These are phyloP conservation scores for Pseudopediastrum boryanum DNA, from an alignment of 139 green algal species.

Conservation along the genomic window DNA sequence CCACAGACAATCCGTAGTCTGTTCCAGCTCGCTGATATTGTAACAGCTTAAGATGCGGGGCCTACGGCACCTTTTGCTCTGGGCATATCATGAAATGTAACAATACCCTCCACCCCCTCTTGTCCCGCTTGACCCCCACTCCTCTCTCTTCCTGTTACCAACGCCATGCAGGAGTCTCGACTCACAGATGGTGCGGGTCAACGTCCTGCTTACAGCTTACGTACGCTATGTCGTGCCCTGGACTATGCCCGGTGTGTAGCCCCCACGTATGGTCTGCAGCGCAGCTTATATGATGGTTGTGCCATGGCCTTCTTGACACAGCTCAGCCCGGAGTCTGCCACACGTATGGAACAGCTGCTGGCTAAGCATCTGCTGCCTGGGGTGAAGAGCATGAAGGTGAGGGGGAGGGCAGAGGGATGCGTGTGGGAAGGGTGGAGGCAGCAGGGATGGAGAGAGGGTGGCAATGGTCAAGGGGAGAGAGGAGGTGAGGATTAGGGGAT, in stretches of 20 bases:
- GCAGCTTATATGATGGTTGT: constrained; percentile 91
- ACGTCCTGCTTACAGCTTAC: constrained; percentile 91
- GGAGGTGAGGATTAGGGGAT: no score
- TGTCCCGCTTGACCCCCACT: no score
- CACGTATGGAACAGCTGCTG: constrained; percentile 77
- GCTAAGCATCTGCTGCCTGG: constrained; percentile 46
- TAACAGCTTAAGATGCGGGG: no score
- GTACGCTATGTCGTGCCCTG: constrained; percentile 91
- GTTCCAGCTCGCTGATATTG: no score
- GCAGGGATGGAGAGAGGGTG: no score
- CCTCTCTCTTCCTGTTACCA: no score
- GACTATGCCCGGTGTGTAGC: constrained; percentile 80
- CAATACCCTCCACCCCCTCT: no score
- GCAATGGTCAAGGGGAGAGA: no score
- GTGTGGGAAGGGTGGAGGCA: neutral
- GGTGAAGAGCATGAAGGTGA: constrained; percentile 63
- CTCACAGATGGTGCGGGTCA: constrained; percentile 87
- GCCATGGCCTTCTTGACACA: constrained; percentile 96
- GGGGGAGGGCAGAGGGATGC: neutral
- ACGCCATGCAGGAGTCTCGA: constrained; percentile 54
- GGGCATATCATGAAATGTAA: no score
- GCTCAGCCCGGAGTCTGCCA: constrained; percentile 52
- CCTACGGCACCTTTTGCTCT: no score
- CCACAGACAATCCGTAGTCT: no score
- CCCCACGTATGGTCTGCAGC: constrained; percentile 86